These are phyloP conservation scores for Pythium guiyangense DNA, from an alignment of 352 stramenopile species.

Conservation along the genomic window DNA sequence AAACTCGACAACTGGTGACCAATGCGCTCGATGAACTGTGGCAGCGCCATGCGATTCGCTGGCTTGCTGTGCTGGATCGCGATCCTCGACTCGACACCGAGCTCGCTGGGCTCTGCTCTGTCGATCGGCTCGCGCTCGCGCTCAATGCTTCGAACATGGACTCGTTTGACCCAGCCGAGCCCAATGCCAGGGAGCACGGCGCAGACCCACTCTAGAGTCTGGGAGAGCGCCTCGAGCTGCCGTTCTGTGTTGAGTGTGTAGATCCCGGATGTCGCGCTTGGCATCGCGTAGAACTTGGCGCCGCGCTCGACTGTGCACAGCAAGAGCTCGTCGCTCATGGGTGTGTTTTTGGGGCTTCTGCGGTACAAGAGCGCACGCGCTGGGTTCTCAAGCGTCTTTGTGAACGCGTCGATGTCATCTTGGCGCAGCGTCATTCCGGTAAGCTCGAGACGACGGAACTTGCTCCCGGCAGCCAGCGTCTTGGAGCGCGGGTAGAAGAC, in stretches of 20 bases:
- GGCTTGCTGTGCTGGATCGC: not conserved
- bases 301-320: too few relatives aligned
- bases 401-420: not conserved
- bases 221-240: too few relatives aligned
- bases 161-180: not conserved
- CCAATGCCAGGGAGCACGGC: slow-evolving; percentile 1
- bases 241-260: too few relatives aligned
- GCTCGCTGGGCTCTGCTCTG: too few relatives aligned
- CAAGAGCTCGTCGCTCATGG: not conserved
- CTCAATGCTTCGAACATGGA: not conserved
- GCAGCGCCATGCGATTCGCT: not conserved
- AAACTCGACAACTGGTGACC: not conserved
- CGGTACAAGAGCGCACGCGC: slow-evolving; percentile 2
- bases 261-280: too few relatives aligned
- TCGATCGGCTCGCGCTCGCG: not conserved
- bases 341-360: not conserved
- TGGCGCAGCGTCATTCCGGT: not conserved
- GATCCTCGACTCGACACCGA: not conserved
- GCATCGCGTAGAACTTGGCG: too few relatives aligned
- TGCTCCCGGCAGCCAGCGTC: too few relatives aligned
- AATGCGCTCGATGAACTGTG: not conserved
- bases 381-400: not conserved
- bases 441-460: too few relatives aligned
- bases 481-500: too few relatives aligned
- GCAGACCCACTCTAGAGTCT: too few relatives aligned